Evolutionary conservation across 2,329 filamentous ascomycete genomes (phyloP).

Genomic region (Phyllosticta citriasiana): DNA sequence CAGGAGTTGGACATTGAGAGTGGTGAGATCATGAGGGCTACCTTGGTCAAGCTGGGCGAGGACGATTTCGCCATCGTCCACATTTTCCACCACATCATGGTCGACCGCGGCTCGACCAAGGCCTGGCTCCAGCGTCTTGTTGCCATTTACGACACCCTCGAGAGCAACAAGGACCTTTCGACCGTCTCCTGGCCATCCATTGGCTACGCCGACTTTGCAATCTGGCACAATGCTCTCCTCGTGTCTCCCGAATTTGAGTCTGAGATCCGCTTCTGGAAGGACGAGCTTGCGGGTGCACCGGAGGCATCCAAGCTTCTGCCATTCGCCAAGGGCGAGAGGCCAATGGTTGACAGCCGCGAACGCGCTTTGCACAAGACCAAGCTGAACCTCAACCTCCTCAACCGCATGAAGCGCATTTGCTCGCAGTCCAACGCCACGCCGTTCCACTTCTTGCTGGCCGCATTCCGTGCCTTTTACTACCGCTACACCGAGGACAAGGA

Average conservation of each 20-base stretch:
- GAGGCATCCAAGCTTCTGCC: slow-evolving; percentile 12
- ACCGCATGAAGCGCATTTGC: slow-evolving; percentile 21
- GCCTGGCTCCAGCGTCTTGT: slow-evolving; percentile 17
- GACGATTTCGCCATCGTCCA: slow-evolving; percentile 18
- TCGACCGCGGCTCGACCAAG: slow-evolving; percentile 22
- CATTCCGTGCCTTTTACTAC: slow-evolving; percentile 28
- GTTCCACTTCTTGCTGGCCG: slow-evolving; percentile 41
- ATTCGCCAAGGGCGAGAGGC: slow-evolving; percentile 12
- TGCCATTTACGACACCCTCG: slow-evolving; percentile 15
- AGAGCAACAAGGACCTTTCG: slow-evolving; percentile 14
- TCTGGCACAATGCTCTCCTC: slow-evolving; percentile 17
- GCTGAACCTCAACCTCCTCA: slow-evolving; percentile 13
- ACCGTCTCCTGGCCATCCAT: slow-evolving; percentile 13
- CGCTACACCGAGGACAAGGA: slow-evolving; percentile 28
- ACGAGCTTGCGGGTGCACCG: slow-evolving; percentile 11
- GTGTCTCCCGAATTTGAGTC: slow-evolving; percentile 11
- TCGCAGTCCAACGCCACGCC: slow-evolving; percentile 18
- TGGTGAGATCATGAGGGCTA: slow-evolving; percentile 15
- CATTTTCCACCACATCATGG: slow-evolving; percentile 25
- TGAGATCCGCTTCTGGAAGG: slow-evolving; percentile 14
- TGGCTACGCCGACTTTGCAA: slow-evolving; percentile 17
- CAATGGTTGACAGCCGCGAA: slow-evolving; percentile 10
- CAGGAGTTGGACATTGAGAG: slow-evolving; percentile 16
- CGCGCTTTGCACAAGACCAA: slow-evolving; percentile 12
- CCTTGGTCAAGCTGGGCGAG: slow-evolving; percentile 14